These are phyloP conservation scores for Sesbania bispinosa DNA, from an alignment of 306 rosid species.

Conservation along the genomic window DNA sequence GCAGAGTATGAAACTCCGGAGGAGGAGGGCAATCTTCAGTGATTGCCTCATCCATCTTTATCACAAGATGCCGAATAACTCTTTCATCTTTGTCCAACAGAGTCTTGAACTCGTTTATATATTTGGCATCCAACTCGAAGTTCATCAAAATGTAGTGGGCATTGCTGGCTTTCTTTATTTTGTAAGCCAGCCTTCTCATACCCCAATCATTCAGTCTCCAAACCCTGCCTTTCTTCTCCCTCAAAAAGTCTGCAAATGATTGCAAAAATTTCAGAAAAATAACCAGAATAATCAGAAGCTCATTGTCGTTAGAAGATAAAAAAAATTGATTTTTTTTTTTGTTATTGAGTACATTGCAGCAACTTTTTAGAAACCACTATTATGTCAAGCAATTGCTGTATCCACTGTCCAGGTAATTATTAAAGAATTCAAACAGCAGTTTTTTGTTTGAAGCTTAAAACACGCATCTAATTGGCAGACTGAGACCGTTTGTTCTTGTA, in stretches of 20 bases:
- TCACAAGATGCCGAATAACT: conserved; percentile 79
- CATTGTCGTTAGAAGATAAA: background rate
- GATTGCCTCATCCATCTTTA: conserved; percentile 78
- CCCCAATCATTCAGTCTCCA: conserved; percentile 96
- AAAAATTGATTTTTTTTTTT: background rate
- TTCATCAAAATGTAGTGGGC: conserved; percentile 87
- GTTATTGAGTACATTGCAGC: background rate
- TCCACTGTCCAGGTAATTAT: background rate
- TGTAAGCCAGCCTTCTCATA: conserved; percentile 81
- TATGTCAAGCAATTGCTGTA: background rate
- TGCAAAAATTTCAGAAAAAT: conserved; percentile 6
- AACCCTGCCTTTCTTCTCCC: conserved; percentile 85
- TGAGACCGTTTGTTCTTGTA: background rate
- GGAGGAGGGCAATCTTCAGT: conserved; percentile 96
- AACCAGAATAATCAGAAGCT: conserved; percentile 4
- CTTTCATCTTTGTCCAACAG: conserved; percentile 86
- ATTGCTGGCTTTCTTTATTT: conserved; percentile 67
- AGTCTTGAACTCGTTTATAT: conserved; percentile 81
- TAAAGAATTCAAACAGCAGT: background rate
- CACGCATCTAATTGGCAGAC: background rate
- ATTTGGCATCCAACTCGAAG: conserved; percentile 79
- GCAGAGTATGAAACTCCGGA: conserved; percentile 52
- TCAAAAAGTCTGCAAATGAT: conserved; percentile 60
- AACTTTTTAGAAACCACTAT: background rate
- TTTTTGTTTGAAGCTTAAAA: background rate